Evolutionary conservation across 1,139 yeast species (phyloP).

Genomic region (Pichia cactophila): DNA sequence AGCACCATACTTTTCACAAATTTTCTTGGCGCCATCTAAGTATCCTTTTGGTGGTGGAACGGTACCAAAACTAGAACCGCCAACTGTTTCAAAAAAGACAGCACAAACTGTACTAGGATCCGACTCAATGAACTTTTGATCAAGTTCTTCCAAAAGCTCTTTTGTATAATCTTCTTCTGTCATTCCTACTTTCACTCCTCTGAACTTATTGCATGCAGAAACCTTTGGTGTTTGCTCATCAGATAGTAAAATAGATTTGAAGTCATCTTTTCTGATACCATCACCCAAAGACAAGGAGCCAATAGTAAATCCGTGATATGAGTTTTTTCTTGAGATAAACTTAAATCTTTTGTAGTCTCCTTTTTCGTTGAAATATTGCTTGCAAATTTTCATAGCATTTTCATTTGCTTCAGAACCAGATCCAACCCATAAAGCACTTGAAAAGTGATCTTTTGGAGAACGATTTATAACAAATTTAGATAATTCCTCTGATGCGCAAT

Average conservation of each 20-base stretch:
- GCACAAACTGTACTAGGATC: conserved; percentile 51
- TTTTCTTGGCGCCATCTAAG: conserved; percentile 35
- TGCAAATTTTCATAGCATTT: conserved; percentile 45
- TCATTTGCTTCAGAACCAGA: conserved; percentile 55
- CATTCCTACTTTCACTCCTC: conserved; percentile 38
- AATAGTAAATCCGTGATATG: conserved; percentile 54
- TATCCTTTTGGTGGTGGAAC: conserved; percentile 46
- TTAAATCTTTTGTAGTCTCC: conserved; percentile 43
- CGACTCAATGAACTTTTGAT: conserved; percentile 40
- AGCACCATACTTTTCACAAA: conserved; percentile 41
- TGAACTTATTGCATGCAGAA: conserved; percentile 43
- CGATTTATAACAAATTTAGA: conserved; percentile 39
- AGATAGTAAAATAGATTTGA: conserved; percentile 36
- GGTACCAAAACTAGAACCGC: conserved; percentile 55
- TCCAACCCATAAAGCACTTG: conserved; percentile 40
- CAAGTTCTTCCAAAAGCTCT: conserved; percentile 41
- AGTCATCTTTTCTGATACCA: conserved; percentile 37
- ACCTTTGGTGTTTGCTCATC: conserved; percentile 39
- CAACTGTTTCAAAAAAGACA: conserved; percentile 48
- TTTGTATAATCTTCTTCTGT: conserved; percentile 42
- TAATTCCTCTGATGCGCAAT: conserved; percentile 40
- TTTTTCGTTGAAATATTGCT: conserved; percentile 48
- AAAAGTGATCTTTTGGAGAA: conserved; percentile 40
- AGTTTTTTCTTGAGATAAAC: conserved; percentile 44
- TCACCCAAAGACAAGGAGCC: conserved; percentile 45